These are phyloP conservation scores for Penicillium janthinellum DNA, from an alignment of 2,329 filamentous ascomycete species.

Conservation along the genomic window DNA sequence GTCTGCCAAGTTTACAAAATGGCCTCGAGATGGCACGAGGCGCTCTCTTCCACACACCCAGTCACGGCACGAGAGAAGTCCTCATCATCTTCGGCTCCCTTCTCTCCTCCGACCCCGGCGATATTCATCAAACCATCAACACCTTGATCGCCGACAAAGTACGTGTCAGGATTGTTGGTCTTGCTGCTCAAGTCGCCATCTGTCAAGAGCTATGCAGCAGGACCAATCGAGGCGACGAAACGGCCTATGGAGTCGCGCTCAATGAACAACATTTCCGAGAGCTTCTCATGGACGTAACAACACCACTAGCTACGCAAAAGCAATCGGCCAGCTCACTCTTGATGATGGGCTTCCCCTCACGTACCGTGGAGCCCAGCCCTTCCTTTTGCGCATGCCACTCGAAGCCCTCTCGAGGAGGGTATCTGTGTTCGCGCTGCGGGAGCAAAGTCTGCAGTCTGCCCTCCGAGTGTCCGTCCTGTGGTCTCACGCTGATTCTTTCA, in stretches of 20 bases:
- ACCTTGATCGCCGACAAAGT: constrained; percentile 80
- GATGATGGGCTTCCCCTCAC: constrained; percentile 97
- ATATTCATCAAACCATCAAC: constrained; percentile 88
- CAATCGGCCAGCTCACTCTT: constrained; percentile 62
- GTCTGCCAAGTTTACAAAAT: constrained; percentile 84
- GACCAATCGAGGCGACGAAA: constrained; percentile 76
- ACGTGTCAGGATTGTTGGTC: constrained; percentile 82
- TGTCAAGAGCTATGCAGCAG: constrained; percentile 85
- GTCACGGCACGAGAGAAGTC: constrained; percentile 89
- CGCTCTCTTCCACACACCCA: constrained; percentile 87
- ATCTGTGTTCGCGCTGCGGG: constrained; percentile 84
- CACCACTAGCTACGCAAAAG: constrained; percentile 74
- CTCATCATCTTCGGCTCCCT: constrained; percentile 90
- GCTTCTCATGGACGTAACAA: constrained; percentile 84
- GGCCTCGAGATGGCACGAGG: constrained; percentile 93
- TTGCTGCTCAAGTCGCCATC: constrained; percentile 89
- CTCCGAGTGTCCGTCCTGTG: constrained; percentile 86
- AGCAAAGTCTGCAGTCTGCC: constrained; percentile 89
- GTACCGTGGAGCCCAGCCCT: constrained; percentile 70
- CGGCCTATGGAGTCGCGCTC: constrained; percentile 78
- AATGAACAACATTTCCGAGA: constrained; percentile 87
- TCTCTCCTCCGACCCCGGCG: constrained; percentile 86
- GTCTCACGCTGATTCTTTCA: constrained; percentile 88
- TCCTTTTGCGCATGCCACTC: constrained; percentile 92
- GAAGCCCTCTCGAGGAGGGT: constrained; percentile 77